Conservation (phyloP, 1,139 yeast genomes). For the Yarrowia galli region DNA sequence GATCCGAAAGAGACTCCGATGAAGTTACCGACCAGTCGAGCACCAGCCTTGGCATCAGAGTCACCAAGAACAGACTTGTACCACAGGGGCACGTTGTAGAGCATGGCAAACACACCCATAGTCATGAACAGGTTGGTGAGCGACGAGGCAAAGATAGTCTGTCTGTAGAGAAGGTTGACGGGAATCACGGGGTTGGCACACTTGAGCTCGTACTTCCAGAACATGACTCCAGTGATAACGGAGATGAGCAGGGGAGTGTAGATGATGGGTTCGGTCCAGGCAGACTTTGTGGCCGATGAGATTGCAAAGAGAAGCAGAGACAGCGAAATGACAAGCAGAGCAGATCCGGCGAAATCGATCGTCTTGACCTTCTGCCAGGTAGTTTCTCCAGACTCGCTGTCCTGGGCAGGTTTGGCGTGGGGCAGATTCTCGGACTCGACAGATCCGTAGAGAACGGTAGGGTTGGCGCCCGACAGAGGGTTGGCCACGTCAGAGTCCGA, state of each 20-base stretch:
- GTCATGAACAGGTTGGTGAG: constrained; percentile 60
- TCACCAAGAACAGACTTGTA: constrained; percentile 56
- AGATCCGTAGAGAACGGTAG: constrained; percentile 19
- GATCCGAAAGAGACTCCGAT: constrained; percentile 75
- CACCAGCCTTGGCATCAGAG: constrained; percentile 66
- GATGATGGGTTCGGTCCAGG: constrained; percentile 60
- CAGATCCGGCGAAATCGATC: constrained; percentile 60
- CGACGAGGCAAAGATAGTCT: constrained; percentile 55
- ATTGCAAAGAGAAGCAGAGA: constrained; percentile 59
- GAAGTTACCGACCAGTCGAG: constrained; percentile 69
- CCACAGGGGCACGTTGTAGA: constrained; percentile 59
- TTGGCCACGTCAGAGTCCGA: constrained; percentile 9
- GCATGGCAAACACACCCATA: constrained; percentile 56
- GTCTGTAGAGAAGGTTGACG: constrained; percentile 55
- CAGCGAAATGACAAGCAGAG: constrained; percentile 55
- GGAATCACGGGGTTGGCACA: constrained; percentile 62
- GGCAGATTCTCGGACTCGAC: constrained; percentile 35
- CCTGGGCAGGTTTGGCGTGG: neutral
- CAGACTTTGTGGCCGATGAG: constrained; percentile 59
- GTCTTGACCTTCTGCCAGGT: constrained; percentile 22
- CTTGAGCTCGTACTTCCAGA: constrained; percentile 57
- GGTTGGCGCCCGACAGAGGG: constrained; percentile 17
- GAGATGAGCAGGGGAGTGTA: constrained; percentile 59
- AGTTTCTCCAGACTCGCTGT: neutral
- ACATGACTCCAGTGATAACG: constrained; percentile 53